Conservation (phyloP, 1,284 basidiomycete genomes). For the Ustilago nuda region DNA sequence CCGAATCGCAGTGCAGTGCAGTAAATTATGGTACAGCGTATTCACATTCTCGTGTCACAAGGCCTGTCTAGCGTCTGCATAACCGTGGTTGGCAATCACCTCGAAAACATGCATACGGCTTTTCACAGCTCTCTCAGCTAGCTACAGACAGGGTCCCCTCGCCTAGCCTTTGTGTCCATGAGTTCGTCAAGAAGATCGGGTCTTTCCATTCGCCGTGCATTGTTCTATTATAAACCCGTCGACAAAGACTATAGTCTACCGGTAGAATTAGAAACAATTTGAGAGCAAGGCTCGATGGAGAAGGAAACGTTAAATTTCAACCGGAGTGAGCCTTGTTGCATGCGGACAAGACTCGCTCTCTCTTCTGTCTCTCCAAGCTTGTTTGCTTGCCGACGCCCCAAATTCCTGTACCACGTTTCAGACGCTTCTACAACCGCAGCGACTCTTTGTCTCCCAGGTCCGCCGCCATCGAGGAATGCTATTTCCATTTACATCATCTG, state of each 20-base stretch:
- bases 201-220: conserved; percentile 2
- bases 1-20: too few species aligned
- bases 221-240: background rate
- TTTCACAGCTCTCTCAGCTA: too few species aligned
- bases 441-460: background rate
- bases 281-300: conserved; percentile 9
- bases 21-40: background rate
- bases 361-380: background rate
- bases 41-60: background rate
- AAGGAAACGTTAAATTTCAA: conserved; percentile 4
- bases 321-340: conserved; percentile 9
- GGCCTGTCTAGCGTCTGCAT: background rate
- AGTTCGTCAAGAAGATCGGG: too few species aligned
- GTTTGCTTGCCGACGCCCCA: background rate
- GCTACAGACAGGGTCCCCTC: too few species aligned
- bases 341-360: conserved; percentile 2
- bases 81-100: background rate
- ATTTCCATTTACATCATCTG: background rate
- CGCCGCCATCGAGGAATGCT: conserved; percentile 29
- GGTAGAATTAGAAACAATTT: background rate
- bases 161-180: too few species aligned
- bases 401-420: conserved; percentile 4
- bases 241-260: background rate
- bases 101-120: background rate
- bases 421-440: conserved; percentile 19